Base-by-base conservation (phyloP, 2,329 filamentous ascomycete species). In the Venturia effusa region DNA sequence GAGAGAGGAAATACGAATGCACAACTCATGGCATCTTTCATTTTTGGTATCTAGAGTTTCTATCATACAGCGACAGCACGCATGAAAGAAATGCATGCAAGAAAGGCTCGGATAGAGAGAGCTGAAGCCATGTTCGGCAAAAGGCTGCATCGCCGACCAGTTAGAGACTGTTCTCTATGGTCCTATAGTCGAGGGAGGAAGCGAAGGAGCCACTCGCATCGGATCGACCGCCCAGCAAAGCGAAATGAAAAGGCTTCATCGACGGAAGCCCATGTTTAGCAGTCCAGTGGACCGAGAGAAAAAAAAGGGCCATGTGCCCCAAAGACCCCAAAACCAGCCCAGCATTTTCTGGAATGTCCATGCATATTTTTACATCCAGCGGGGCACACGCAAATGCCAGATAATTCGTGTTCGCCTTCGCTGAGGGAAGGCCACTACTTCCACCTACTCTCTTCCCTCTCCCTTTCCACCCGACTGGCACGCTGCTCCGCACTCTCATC, bases 391-490 rank as follows among this genome's bases (percentile, higher is more conserved):
- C 43, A 24, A 48, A 51, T 27, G 24, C 6, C 24, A 24, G 24
- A 43, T 43, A 19, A 13, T 7, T 17, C 43, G 19, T 11, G 11
- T 48, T 55, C 48, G 7, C 48, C 32, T 13, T 1, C 15, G 24
- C 37, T 2, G 15, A 39, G 37, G 37, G 10, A 39, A 19, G 43
- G n/a, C 15, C 19, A 24, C 19, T 13, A 55, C 11, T 57, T 57
- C 51, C 51, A 57, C 19, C 51, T 27, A 8, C 27, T 32, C 15
- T 10, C 77, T 69, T 88, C 84, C 66, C 85, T 77, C 73, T 88
- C 85, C 37, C 78, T 80, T 72, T 87, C 85, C 55, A 83, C 73
- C 66, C 83, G 74, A 59, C 69, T 68, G 45, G 67, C 68, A 37
- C 69, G 66, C 27, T 70, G 70, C 79, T 78, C 79, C 81, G 67